Evolutionary conservation across 164 flowering plant genomes (phyloP).

Genomic region (grape (Vitis vinifera)): ASM3070453v1 NC_081808.1:25897001-25897500

Average conservation of each 20-base stretch:
- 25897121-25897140: constrained; percentile 59
- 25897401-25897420: constrained; percentile 65
- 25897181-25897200: neutral
- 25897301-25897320: no score
- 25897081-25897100: constrained; percentile 16
- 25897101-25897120: constrained; percentile 65
- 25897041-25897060: constrained; percentile 11
- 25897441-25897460: constrained; percentile 74
- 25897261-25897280: neutral
- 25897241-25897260: no score
- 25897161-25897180: constrained; percentile 81
- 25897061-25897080: neutral
- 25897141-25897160: constrained; percentile 99
- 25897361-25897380: neutral
- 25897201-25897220: no score
- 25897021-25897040: constrained; percentile 57
- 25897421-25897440: constrained; percentile 45
- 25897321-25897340: no score
- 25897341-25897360: no score
- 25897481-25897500: constrained; percentile 1
- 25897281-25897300: no score
- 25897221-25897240: no score
- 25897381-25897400: constrained; percentile 3
- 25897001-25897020: constrained; percentile 94
- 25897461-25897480: constrained; percentile 75